These are phyloP conservation scores for Fagus sylvatica DNA, from an alignment of 306 rosid genomes.

Conservation along the genomic window DNA sequence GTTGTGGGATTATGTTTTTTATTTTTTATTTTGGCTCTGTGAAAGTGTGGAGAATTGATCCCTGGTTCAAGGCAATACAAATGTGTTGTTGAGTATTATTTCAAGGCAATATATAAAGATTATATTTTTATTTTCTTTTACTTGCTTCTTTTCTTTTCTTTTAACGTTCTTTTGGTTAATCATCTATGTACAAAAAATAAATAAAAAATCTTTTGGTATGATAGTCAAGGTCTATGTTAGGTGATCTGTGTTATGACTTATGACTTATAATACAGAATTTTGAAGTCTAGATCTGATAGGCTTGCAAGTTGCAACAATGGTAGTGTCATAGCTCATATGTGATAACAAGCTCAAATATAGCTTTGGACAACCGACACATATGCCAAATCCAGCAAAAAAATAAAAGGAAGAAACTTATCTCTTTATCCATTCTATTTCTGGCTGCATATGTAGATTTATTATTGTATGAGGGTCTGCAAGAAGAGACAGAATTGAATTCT, in stretches of 20 bases:
- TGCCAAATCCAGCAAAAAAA: not conserved
- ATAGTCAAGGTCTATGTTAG: no score
- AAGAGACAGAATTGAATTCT: not conserved
- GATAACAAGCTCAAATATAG: not conserved
- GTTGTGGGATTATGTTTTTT: no score
- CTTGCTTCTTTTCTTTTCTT: not conserved
- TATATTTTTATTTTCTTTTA: no score
- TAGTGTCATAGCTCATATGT: no score
- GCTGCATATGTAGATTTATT: not conserved
- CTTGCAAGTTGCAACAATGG: no score
- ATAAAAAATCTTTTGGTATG: no score
- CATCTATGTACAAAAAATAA: not conserved
- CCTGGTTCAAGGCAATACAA: no score
- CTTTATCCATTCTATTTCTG: not conserved
- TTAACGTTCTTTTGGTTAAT: not conserved
- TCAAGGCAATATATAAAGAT: not conserved
- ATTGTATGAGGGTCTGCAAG: not conserved
- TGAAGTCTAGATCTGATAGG: no score
- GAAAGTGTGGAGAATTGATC: no score
- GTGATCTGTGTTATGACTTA: no score
- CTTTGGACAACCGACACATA: not conserved
- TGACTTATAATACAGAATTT: no score
- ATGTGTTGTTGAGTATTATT: not conserved
- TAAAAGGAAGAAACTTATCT: not conserved
- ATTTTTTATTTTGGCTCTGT: no score